Evolutionary conservation across 768 basidiomycete genomes (phyloP).

Genomic region (Suillus cothurnatus): DNA sequence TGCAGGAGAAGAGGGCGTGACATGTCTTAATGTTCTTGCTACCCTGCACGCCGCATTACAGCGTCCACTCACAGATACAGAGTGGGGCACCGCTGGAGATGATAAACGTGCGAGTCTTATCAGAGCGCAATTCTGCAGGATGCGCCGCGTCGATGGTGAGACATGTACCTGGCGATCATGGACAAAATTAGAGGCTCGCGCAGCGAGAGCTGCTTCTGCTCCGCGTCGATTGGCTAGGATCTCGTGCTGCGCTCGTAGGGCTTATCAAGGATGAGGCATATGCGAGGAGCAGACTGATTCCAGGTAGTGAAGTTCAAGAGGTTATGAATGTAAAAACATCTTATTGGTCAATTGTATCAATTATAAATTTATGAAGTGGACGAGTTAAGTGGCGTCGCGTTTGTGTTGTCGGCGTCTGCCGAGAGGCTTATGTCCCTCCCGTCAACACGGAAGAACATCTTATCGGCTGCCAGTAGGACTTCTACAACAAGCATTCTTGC

Average conservation of each 20-base stretch:
- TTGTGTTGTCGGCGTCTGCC: background rate
- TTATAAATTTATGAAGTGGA: background rate
- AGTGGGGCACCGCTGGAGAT: conserved; percentile 8
- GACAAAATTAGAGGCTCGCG: background rate
- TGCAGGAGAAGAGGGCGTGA: background rate
- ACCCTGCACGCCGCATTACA: conserved; percentile 9
- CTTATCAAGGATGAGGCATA: conserved; percentile 11
- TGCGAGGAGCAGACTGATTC: conserved; percentile 11
- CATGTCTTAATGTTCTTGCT: conserved; percentile 10
- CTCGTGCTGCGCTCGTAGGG: conserved; percentile 4
- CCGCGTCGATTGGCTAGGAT: conserved; percentile 14
- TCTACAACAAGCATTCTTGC: background rate
- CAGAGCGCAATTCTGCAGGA: background rate
- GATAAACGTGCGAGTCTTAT: conserved; percentile 4
- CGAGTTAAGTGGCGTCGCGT: background rate
- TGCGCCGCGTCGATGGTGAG: background rate
- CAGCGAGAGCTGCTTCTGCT: background rate
- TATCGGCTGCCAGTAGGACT: background rate
- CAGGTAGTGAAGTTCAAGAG: conserved; percentile 12
- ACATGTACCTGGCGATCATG: background rate
- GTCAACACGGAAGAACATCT: background rate
- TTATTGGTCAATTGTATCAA: background rate
- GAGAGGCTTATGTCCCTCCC: background rate
- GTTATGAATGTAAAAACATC: background rate
- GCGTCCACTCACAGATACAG: conserved; percentile 5